Conservation (phyloP, 2,329 filamentous ascomycete species). For the Colletotrichum simmondsii region DNA sequence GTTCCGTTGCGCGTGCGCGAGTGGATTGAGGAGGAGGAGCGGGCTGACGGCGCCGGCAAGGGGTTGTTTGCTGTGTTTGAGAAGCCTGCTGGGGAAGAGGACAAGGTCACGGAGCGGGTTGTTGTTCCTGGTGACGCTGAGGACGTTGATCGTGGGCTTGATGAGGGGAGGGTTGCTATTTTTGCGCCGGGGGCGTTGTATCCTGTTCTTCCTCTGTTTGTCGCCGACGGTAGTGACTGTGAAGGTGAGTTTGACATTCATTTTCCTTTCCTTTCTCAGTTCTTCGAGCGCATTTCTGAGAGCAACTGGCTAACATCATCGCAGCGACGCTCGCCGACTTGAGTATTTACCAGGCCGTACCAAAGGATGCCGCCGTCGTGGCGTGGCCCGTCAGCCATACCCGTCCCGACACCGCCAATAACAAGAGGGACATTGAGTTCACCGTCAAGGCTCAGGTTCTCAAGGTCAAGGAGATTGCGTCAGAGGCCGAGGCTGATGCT, state of each 20-base stretch:
- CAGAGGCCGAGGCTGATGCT: neutral
- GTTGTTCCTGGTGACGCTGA: constrained; percentile 35
- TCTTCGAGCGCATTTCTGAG: neutral
- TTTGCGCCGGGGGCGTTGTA: constrained; percentile 57
- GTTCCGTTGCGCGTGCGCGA: constrained; percentile 55
- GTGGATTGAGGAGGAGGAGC: constrained; percentile 60
- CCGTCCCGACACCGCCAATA: constrained; percentile 39
- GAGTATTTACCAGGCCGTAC: constrained; percentile 40
- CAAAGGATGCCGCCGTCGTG: constrained; percentile 41
- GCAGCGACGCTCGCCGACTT: constrained; percentile 39
- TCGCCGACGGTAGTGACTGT: constrained; percentile 49
- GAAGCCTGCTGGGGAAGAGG: constrained; percentile 49
- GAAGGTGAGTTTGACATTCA: constrained; percentile 43
- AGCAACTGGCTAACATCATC: neutral
- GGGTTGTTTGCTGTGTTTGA: constrained; percentile 55
- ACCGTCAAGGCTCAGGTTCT: constrained; percentile 45
- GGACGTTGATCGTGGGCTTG: constrained; percentile 39
- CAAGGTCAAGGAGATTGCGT: constrained; percentile 24
- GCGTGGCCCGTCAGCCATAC: constrained; percentile 45
- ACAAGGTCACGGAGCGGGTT: constrained; percentile 51
- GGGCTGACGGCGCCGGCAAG: constrained; percentile 42
- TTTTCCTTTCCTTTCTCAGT: neutral
- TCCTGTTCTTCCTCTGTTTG: constrained; percentile 54
- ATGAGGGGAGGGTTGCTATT: constrained; percentile 47
- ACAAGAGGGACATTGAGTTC: constrained; percentile 42